A percentile compares a stretch with the other conserved stretches of the same genome.
Evolutionary conservation across 768 basidiomycete species (phyloP).

Genomic region (Tephrocybe rancida): DNA sequence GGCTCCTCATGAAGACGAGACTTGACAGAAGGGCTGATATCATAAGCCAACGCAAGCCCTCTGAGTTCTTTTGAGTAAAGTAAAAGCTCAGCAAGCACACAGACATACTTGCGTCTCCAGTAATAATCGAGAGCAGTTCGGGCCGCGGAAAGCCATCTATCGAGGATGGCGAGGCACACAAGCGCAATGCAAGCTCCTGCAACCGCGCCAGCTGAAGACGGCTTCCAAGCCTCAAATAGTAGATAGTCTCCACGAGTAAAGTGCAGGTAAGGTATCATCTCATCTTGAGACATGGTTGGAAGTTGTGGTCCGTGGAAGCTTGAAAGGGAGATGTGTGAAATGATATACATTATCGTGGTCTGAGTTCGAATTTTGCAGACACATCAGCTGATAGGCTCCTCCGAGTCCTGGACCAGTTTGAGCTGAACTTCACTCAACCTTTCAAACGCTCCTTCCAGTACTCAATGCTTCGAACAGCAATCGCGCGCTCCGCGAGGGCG

Average conservation of each 20-base stretch:
- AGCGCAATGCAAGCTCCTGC: slow-evolving; percentile 77
- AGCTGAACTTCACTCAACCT: no score
- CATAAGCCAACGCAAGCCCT: slow-evolving; percentile 12
- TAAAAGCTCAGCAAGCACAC: not conserved
- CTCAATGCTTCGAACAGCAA: slow-evolving; percentile 27
- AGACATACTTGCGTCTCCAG: slow-evolving; percentile 61
- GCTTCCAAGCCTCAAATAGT: slow-evolving; percentile 68
- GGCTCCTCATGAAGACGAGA: not conserved
- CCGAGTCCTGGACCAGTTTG: no score
- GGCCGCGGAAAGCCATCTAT: slow-evolving; percentile 66
- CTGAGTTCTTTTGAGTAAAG: not conserved
- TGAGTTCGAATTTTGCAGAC: no score
- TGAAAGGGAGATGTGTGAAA: no score
- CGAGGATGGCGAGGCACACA: slow-evolving; percentile 66
- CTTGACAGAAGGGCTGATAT: not conserved
- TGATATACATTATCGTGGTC: no score
- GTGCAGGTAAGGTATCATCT: slow-evolving; percentile 74
- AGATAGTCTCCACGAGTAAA: slow-evolving; percentile 66
- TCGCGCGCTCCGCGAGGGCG: slow-evolving; percentile 24
- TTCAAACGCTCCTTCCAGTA: not conserved
- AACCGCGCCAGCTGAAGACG: slow-evolving; percentile 68
- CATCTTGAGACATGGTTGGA: slow-evolving; percentile 6
- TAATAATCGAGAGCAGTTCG: slow-evolving; percentile 52
- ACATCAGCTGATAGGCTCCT: no score
- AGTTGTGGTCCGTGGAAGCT: not conserved